Base-by-base conservation (phyloP, 148 eudicot genomes). In the Pharnaceum exiguum region DNA sequence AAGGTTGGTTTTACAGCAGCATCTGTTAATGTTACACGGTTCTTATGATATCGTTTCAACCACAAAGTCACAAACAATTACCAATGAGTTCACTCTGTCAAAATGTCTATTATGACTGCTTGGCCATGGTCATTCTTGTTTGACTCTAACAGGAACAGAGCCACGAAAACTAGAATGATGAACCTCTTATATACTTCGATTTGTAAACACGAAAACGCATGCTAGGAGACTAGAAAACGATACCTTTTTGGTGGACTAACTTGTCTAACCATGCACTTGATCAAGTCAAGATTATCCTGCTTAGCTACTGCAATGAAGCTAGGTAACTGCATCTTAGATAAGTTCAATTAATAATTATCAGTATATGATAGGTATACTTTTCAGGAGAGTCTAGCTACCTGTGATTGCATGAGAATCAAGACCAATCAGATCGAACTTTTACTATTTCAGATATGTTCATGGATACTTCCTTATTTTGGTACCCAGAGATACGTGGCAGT, bases 361-460 rank as follows among this genome's bases (percentile, higher is more conserved):
- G 27, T 8, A 17, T 11, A 16, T 7, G n/a, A 7, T 51, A n/a
- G n/a, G n/a, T n/a, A n/a, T 16, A 35, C 16, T 33, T 35, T 22
- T 12, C 36, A 18, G 13, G 19, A 1, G 22, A 17, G 22, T 21
- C 5, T 2, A 1, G 2, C 12, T 10, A 5, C 29, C 57, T 39
- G 21, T 51, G 49, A 40, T 47, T 32, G 74, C 68, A 6, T 70
- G 68, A 62, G 63, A 70, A 62, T 70, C 74, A 55, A 39, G 68
- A 70, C 74, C 68, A 62, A 62, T n/a, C n/a, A n/a, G n/a, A 70
- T 57, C 73, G 47, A 46, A 3, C 1, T 35, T 28, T 10, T 59
- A 31, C 10, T 35, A 33, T 29, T 33, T 4, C 15, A 59, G 44
- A 52, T 39, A 46, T 45, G 62, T 1, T 5, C n/a, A 1, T 31